Base-by-base conservation (phyloP, 768 basidiomycete genomes). In the Lactarius evosmus region DNA sequence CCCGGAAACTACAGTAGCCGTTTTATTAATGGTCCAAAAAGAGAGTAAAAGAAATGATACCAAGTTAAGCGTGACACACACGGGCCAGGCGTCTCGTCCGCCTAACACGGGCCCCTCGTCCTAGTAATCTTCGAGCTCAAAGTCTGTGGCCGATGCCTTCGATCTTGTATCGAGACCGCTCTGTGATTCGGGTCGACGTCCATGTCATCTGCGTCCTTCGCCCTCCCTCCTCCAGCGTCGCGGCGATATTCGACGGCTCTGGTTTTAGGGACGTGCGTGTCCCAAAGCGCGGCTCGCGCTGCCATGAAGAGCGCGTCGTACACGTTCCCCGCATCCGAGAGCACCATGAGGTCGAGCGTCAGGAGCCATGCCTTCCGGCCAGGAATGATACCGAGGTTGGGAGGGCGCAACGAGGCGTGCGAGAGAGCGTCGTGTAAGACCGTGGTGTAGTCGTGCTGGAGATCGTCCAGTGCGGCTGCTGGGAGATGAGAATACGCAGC, bases 101-200 rank as follows among this genome's bases (percentile, higher is more conserved):
- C 77, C 80, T 30, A 93, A 70, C 19, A 78, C 73, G 61, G 86
- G 87, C 0, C 93, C 93, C 66, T 91, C 90, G 69, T 92, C 92
- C 90, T 90, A 93, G 66, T 87, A 90, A 72, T 95, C 93, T 12
- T 85, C 81, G 25, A 95, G 79, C 75, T 95, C 93, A 68, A 95
- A 95, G 73, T 95, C 93, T 9, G 84, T 83, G 12, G 85, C 88
- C 9, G 74, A 74, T 27, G 72, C 72, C 40, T 77, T 73, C 36
- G 80, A 74, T 41, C 84, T 78, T 17, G 85, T 88, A 67, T 85
- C 84, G 44, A 90, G 82, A 2, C 84, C 80, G 66, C 85, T 86
- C 3, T 66, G 57, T 17, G 44, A 51, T 32, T 75, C 75, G 36
- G 78, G 63, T 89, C 85, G 4, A 84, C 75, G 67, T 89, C 84